Percentiles rank a stretch among this genome's conserved stretches.
Conservation (phyloP, 805 yeast genomes). For the Yamadazyma tumulicola region DNA sequence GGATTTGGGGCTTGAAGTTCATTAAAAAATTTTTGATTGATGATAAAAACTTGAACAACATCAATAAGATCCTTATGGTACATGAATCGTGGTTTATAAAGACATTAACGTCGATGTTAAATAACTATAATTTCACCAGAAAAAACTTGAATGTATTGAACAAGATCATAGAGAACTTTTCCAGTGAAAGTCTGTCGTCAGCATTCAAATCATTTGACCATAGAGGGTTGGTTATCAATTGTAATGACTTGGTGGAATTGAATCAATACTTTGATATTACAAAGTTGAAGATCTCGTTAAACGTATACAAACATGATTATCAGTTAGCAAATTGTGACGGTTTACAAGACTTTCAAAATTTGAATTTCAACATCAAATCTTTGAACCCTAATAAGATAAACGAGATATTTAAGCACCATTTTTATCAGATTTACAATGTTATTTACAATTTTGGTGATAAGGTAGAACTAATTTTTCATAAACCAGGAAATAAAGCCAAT, state of each 20-base stretch:
- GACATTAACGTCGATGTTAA: constrained; percentile 67
- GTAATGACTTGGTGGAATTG: constrained; percentile 49
- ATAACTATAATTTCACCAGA: constrained; percentile 49
- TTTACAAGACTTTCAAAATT: neutral
- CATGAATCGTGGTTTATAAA: constrained; percentile 90
- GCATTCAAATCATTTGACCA: neutral
- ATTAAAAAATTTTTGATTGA: constrained; percentile 50
- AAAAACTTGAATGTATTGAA: constrained; percentile 26
- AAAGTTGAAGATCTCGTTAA: constrained; percentile 67
- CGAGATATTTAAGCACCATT: constrained; percentile 21
- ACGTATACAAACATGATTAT: constrained; percentile 67
- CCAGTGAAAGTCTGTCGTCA: constrained; percentile 3
- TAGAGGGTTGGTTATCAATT: constrained; percentile 33
- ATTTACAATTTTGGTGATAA: constrained; percentile 40
- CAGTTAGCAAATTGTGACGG: constrained; percentile 28
- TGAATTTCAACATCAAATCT: constrained; percentile 3
- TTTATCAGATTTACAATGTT: constrained; percentile 52
- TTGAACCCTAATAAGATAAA: constrained; percentile 4
- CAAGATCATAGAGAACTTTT: constrained; percentile 23
- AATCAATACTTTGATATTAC: constrained; percentile 70
- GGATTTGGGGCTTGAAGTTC: constrained; percentile 67
- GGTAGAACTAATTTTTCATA: constrained; percentile 49
- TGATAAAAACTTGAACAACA: constrained; percentile 44
- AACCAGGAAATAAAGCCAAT: constrained; percentile 50
- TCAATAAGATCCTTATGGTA: constrained; percentile 68